These are phyloP conservation scores for Boletales sp. DNA, from an alignment of 768 basidiomycete species.

Conservation along the genomic window DNA sequence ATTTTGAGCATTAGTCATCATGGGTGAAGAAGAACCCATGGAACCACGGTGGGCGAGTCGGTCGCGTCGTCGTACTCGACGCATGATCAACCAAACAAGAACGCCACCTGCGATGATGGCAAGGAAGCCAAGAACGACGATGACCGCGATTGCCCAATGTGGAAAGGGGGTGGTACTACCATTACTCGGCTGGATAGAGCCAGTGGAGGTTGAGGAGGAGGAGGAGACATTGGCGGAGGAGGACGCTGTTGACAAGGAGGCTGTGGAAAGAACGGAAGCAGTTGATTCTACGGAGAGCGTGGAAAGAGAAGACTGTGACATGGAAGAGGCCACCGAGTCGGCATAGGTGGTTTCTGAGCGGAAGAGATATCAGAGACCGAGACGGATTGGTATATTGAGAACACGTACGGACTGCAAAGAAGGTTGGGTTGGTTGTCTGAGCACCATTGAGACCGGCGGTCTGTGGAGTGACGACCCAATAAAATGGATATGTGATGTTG, in stretches of 20 bases:
- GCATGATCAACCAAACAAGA: constrained; percentile 69
- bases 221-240: background rate
- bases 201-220: constrained; percentile 26
- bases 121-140: constrained; percentile 80
- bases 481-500: constrained; percentile 66
- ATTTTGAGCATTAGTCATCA: constrained; percentile 65
- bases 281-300: constrained; percentile 33
- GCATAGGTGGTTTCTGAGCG: constrained; percentile 69
- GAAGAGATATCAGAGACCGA: background rate
- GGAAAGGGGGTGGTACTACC: constrained; percentile 54
- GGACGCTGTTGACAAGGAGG: constrained; percentile 40
- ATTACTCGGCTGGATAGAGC: constrained; percentile 41
- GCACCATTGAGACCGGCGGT: constrained; percentile 49
- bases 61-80: constrained; percentile 56
- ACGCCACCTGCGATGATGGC: constrained; percentile 69
- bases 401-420: constrained; percentile 75
- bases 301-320: constrained; percentile 37
- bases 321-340: constrained; percentile 60
- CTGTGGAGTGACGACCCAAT: constrained; percentile 66
- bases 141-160: constrained; percentile 89
- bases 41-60: constrained; percentile 60
- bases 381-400: background rate
- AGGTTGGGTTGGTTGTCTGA: constrained; percentile 64
- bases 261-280: constrained; percentile 29
- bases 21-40: constrained; percentile 77